Evolutionary conservation across 257 asterid species (phyloP).

Genomic region (Jaltomata sinuosa): DNA sequence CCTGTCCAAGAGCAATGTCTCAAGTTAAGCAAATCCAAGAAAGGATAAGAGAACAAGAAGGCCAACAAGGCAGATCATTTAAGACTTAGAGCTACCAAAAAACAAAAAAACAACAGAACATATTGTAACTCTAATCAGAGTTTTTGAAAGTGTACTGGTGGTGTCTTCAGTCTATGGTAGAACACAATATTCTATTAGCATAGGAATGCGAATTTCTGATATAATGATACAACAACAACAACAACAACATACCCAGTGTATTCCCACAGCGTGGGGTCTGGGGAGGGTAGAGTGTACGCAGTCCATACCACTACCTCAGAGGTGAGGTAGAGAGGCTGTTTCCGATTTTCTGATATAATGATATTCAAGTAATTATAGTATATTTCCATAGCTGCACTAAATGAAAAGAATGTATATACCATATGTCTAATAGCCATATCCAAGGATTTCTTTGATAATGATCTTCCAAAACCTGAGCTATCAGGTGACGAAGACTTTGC

Average conservation of each 20-base stretch:
- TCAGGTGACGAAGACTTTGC: conserved; percentile 89
- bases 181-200: conserved; percentile 10
- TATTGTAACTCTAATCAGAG: conserved; percentile 36
- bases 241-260: no score
- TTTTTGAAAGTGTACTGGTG: conserved; percentile 18
- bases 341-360: neutral
- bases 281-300: no score
- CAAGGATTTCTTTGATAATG: conserved; percentile 87
- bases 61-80: conserved; percentile 1
- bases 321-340: no score
- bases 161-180: neutral
- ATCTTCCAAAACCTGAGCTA: conserved; percentile 89
- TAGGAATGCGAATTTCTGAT: neutral
- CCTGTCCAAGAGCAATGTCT: conserved; percentile 38
- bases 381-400: neutral
- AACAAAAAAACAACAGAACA: neutral
- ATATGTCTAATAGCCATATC: conserved; percentile 99
- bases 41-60: neutral
- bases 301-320: no score
- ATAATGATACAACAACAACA: no score
- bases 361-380: neutral
- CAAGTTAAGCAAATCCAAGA: neutral
- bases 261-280: no score
- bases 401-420: conserved; percentile 40
- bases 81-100: neutral